phyloP scores from a whole-genome alignment of 768 basidiomycete genomes.

The Mycena vulgaris region DNA sequence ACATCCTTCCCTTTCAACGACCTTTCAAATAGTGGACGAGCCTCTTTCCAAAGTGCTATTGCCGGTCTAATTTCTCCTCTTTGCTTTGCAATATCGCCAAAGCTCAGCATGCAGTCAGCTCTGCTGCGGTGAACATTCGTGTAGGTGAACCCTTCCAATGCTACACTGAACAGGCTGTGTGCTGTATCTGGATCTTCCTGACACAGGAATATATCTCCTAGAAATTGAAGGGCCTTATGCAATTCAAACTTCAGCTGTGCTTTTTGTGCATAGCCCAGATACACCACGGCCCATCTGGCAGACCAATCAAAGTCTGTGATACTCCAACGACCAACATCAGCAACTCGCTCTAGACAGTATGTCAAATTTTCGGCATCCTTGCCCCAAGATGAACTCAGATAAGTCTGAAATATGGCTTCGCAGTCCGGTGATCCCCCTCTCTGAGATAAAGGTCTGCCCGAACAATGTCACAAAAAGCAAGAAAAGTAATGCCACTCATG shows the following conservation, averaged over 20 bases:
- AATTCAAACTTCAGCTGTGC: neutral
- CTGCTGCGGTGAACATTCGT: constrained; percentile 15
- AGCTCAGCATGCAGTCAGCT: neutral
- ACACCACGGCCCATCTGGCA: neutral
- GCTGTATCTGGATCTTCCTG: neutral
- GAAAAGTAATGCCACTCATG: neutral
- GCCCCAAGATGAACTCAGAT: neutral
- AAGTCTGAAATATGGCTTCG: neutral
- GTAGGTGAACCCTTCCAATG: constrained; percentile 7
- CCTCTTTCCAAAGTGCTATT: too few species aligned
- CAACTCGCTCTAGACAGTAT: neutral
- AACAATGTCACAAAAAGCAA: neutral
- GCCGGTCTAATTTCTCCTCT: neutral
- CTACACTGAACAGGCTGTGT: neutral
- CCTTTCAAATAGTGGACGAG: neutral
- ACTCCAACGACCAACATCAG: neutral
- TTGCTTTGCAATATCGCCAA: constrained; percentile 2
- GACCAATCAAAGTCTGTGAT: too few species aligned
- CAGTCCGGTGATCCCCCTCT: neutral
- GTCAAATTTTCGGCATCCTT: neutral
- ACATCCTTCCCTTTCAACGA: neutral
- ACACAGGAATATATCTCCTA: neutral
- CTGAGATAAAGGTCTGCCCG: neutral
- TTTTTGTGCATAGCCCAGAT: neutral
- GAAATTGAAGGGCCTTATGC: neutral